Evolutionary conservation across 2,329 filamentous ascomycete species (phyloP).

Genomic region (Lecanicillium sp.): DNA sequence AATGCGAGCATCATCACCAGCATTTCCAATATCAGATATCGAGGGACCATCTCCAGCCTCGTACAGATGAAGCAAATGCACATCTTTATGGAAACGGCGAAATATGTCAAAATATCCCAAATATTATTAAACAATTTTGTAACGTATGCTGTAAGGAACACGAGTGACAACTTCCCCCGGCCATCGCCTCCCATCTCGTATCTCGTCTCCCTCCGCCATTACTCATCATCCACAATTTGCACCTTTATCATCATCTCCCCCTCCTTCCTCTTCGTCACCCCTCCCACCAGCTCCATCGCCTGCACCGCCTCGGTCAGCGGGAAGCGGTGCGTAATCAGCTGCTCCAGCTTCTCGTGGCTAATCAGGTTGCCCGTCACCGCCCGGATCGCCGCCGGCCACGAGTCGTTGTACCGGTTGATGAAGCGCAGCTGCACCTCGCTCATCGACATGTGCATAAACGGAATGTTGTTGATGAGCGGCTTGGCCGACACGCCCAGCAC

Average conservation of each 20-base stretch:
- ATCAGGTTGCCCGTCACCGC: slow-evolving; percentile 52
- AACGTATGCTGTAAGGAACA: too few relatives aligned
- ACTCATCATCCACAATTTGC: slow-evolving; percentile 15
- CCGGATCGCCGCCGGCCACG: slow-evolving; percentile 59
- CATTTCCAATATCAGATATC: too few relatives aligned
- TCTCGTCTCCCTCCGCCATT: too few relatives aligned
- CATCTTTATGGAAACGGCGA: too few relatives aligned
- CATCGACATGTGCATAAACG: slow-evolving; percentile 58
- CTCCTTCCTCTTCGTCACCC: slow-evolving; percentile 9
- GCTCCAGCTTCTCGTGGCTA: slow-evolving; percentile 42
- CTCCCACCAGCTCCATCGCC: slow-evolving; percentile 26
- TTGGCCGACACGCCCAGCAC: slow-evolving; percentile 55
- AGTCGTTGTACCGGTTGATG: slow-evolving; percentile 64
- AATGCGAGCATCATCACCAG: too few relatives aligned
- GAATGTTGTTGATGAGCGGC: slow-evolving; percentile 55
- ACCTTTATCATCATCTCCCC: slow-evolving; percentile 14
- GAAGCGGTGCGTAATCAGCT: slow-evolving; percentile 55
- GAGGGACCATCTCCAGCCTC: too few relatives aligned
- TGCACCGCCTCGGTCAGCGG: slow-evolving; percentile 54
- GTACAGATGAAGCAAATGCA: too few relatives aligned
- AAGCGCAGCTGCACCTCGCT: slow-evolving; percentile 58
- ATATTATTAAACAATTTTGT: too few relatives aligned
- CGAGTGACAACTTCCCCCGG: too few relatives aligned
- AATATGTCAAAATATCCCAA: too few relatives aligned
- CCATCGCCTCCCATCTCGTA: too few relatives aligned